Conservation (phyloP, 352 stramenopile species). For the Globisporangium camurandrum region DNA sequence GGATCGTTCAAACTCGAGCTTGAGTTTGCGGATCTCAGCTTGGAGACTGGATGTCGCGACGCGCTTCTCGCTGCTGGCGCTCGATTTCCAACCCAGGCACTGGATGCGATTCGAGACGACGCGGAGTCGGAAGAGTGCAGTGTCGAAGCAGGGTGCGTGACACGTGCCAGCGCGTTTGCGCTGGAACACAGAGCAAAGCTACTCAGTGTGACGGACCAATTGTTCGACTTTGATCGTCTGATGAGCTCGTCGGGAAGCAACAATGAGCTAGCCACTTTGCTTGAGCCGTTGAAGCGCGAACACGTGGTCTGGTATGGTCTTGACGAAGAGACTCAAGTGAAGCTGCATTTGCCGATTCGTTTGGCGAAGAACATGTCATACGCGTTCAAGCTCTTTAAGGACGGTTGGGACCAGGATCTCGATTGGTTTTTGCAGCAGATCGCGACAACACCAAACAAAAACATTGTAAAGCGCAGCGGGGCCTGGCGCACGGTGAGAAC, state of each 20-base stretch:
- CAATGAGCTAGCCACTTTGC: neutral
- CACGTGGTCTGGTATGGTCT: neutral
- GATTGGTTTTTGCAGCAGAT: neutral
- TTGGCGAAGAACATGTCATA: slow-evolving; percentile 1
- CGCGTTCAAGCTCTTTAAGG: neutral
- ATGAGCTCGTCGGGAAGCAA: slow-evolving; percentile 6
- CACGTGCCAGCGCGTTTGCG: neutral
- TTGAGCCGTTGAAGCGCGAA: slow-evolving; percentile 13
- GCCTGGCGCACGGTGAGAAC: neutral
- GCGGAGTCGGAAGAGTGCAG: neutral
- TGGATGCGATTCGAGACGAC: neutral
- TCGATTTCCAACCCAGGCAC: neutral
- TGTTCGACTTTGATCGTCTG: slow-evolving; percentile 18
- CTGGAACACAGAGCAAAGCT: neutral
- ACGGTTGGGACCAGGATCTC: neutral
- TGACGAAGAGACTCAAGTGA: neutral
- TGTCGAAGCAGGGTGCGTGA: neutral
- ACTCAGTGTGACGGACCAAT: neutral
- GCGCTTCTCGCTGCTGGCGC: neutral
- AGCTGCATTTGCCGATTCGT: slow-evolving; percentile 2
- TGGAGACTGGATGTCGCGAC: slow-evolving; percentile 7
- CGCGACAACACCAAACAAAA: neutral
- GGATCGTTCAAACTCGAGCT: slow-evolving; percentile 15
- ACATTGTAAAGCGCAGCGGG: neutral
- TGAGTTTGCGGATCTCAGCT: slow-evolving; percentile 2